These are phyloP conservation scores for Mycena rosella DNA, from an alignment of 768 basidiomycete genomes.

Conservation along the genomic window DNA sequence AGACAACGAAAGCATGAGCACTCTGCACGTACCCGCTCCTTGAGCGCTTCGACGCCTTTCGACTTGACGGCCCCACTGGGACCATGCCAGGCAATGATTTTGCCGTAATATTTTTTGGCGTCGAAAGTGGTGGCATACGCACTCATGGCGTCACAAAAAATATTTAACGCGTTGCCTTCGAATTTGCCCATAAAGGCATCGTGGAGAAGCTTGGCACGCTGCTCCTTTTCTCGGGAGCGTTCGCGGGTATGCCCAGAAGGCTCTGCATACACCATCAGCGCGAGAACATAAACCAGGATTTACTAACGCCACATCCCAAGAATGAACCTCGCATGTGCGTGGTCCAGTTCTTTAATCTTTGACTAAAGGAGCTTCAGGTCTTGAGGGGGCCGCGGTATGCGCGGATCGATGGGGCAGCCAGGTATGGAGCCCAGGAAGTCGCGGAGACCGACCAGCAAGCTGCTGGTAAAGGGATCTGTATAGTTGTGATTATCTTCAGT, in stretches of 20 bases:
- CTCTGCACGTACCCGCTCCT: too few relatives aligned
- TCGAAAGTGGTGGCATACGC: background rate
- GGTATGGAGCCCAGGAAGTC: too few relatives aligned
- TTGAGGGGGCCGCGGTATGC: too few relatives aligned
- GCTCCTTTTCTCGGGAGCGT: background rate
- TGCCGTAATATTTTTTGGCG: background rate
- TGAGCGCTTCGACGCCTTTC: background rate
- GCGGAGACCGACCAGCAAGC: too few relatives aligned
- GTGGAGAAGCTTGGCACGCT: background rate
- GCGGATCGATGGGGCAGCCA: too few relatives aligned
- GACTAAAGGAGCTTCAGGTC: background rate
- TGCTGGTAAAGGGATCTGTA: too few relatives aligned
- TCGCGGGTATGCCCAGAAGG: background rate
- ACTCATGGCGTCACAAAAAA: background rate
- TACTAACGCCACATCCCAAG: conserved; percentile 8
- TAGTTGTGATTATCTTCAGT: too few relatives aligned
- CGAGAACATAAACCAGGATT: background rate
- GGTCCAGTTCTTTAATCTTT: background rate
- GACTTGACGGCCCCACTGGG: conserved; percentile 11
- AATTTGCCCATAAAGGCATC: background rate
- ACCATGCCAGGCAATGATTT: conserved; percentile 9
- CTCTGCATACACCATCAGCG: conserved; percentile 13
- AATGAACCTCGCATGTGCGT: background rate
- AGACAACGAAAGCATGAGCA: background rate
- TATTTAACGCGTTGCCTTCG: background rate